These are phyloP conservation scores for Leishmania arabica DNA, from an alignment of 208 protist genomes.

Conservation along the genomic window DNA sequence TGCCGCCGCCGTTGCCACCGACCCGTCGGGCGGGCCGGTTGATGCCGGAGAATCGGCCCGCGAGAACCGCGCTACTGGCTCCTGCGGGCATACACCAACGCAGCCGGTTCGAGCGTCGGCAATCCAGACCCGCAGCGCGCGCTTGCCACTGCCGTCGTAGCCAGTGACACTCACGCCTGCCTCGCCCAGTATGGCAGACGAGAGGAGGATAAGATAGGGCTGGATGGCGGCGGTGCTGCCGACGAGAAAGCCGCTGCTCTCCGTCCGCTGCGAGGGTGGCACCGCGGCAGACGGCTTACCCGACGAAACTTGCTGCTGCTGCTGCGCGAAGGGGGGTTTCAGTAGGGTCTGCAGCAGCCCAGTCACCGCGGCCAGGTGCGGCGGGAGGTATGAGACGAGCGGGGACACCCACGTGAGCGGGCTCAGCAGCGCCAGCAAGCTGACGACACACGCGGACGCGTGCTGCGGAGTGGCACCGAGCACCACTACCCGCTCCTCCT, in stretches of 20 bases:
- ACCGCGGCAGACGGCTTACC: not conserved
- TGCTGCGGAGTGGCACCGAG: conserved; percentile 77
- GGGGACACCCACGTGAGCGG: conserved; percentile 66
- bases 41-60: not conserved
- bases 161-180: not conserved
- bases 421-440: conserved; percentile 49
- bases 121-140: conserved; percentile 52
- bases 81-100: conserved; percentile 41
- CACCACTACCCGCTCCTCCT: conserved; percentile 64
- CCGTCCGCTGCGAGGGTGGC: conserved; percentile 5
- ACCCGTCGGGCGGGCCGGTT: not conserved
- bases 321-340: conserved; percentile 1
- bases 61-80: conserved; percentile 31
- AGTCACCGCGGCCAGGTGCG: conserved; percentile 21
- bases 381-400: conserved; percentile 62
- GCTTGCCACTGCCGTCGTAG: not conserved
- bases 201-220: conserved; percentile 54
- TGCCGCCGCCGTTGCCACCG: not conserved
- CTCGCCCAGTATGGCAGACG: not conserved
- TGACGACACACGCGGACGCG: conserved; percentile 76
- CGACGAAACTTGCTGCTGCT: conserved; percentile 4
- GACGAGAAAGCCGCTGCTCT: conserved; percentile 49
- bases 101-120: conserved; percentile 68
- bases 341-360: conserved; percentile 36
- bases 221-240: conserved; percentile 66